Percentiles rank a stretch among this genome's conserved stretches.
Conservation (phyloP, 2,329 filamentous ascomycete species). For the Pezicula radicicola region DNA sequence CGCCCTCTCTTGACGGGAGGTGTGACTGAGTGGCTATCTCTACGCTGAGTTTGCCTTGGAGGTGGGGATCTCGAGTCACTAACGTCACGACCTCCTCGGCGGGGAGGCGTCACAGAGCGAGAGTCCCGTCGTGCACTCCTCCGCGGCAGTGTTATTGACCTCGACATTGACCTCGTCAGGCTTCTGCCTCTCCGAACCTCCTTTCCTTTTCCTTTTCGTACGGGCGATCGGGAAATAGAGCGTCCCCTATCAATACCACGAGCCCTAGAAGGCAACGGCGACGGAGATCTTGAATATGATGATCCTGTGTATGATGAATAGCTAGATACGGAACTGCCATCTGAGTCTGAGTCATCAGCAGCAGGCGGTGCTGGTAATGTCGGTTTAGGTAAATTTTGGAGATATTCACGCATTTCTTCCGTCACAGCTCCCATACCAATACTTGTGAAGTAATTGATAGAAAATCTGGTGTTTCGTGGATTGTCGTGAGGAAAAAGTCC, state of each 20-base stretch:
- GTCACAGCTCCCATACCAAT: slow-evolving; percentile 95
- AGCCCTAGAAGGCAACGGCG: slow-evolving; percentile 17
- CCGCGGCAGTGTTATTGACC: slow-evolving; percentile 17
- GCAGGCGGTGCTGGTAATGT: slow-evolving; percentile 65
- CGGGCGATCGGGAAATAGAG: slow-evolving; percentile 15
- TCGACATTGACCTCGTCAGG: slow-evolving; percentile 21
- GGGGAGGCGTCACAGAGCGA: slow-evolving; percentile 18
- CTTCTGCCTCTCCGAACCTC: slow-evolving; percentile 21
- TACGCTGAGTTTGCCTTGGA: slow-evolving; percentile 9
- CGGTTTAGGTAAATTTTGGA: slow-evolving; percentile 88
- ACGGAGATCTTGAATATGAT: slow-evolving; percentile 47
- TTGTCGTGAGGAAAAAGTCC: slow-evolving; percentile 90
- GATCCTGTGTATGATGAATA: slow-evolving; percentile 73
- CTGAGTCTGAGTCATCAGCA: slow-evolving; percentile 59
- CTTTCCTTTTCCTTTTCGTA: slow-evolving; percentile 13
- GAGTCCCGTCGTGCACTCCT: slow-evolving; percentile 9
- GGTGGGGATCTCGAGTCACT: slow-evolving; percentile 23
- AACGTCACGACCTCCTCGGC: slow-evolving; percentile 12
- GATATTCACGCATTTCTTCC: slow-evolving; percentile 87
- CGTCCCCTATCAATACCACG: slow-evolving; percentile 14
- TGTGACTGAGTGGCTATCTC: slow-evolving; percentile 14
- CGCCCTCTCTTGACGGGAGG: slow-evolving; percentile 16
- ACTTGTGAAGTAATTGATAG: slow-evolving; percentile 99
- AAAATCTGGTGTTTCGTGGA: slow-evolving; percentile 87
- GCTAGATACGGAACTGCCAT: slow-evolving; percentile 65